A percentile compares a stretch with the other conserved stretches of the same genome.
Evolutionary conservation across 768 basidiomycete species (phyloP).

Genomic region (Cystofilobasidium macerans): DNA sequence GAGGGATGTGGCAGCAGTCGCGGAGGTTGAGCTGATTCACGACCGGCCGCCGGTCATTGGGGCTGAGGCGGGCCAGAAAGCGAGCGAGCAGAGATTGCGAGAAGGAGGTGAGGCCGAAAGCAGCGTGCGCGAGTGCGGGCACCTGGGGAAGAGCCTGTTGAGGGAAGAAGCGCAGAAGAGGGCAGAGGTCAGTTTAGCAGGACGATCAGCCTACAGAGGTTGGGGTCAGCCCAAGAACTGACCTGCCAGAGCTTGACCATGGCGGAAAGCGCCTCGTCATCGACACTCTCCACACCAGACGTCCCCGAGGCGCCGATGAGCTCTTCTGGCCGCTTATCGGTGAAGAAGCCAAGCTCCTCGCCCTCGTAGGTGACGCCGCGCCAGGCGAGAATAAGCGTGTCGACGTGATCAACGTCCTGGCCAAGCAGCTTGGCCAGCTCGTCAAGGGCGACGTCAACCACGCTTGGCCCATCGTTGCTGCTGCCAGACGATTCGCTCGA

Average conservation of each 20-base stretch:
- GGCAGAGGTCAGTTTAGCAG: not conserved
- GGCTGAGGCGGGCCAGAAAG: constrained; percentile 5
- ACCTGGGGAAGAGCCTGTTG: not conserved
- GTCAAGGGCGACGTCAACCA: not conserved
- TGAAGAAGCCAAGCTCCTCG: constrained; percentile 16
- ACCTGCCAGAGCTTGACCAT: constrained; percentile 15
- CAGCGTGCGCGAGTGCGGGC: not conserved
- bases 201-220: not conserved
- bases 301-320: not conserved
- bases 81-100: constrained; percentile 10
- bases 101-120: constrained; percentile 17
- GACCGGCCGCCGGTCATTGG: not conserved
- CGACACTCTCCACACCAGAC: not conserved
- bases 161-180: not conserved
- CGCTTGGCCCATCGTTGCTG: not conserved
- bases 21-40: constrained; percentile 14
- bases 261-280: not conserved
- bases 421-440: not conserved
- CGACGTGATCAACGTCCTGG: not conserved
- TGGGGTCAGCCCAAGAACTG: not conserved
- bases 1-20: constrained; percentile 24
- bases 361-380: constrained; percentile 12
- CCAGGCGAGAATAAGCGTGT: constrained; percentile 13
- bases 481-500: not conserved
- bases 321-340: not conserved